Evolutionary conservation across 202 grass and related monocot species (phyloP).

Genomic region (Eragrostis tef): DNA sequence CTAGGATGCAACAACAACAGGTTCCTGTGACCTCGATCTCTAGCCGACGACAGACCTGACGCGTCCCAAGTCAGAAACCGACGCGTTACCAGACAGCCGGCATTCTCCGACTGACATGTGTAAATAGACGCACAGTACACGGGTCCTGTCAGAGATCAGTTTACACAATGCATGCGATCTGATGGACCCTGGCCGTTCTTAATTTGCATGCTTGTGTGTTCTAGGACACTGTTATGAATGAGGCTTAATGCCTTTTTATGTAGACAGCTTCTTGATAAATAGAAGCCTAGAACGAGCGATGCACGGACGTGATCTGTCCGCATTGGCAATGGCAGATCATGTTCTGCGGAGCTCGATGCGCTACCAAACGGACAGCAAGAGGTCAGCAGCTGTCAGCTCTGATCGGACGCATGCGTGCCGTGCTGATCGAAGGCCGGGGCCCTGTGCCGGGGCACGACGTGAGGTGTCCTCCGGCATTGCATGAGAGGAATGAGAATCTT

Average conservation of each 20-base stretch:
- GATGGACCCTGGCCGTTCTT: background rate
- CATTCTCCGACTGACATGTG: background rate
- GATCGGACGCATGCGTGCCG: background rate
- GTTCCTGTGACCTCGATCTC: background rate
- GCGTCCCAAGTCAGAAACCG: background rate
- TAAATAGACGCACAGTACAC: background rate
- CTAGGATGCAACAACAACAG: background rate
- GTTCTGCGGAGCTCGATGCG: background rate
- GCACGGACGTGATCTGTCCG: background rate
- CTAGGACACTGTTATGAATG: no score
- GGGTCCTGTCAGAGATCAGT: background rate
- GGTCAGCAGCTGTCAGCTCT: slow-evolving; percentile 39
- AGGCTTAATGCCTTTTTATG: no score
- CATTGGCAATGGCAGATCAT: background rate
- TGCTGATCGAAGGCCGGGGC: background rate
- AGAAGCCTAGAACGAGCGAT: background rate
- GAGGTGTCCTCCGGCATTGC: slow-evolving; percentile 24
- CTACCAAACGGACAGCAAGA: slow-evolving; percentile 40
- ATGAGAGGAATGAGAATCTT: background rate
- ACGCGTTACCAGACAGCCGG: background rate
- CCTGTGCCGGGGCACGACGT: background rate
- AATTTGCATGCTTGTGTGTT: no score
- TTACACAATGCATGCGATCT: background rate
- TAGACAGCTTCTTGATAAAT: no score
- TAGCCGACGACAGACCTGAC: background rate